Evolutionary conservation across 2,329 filamentous ascomycete genomes (phyloP), one percentile per base, ranked within the genome.

Genomic region (Akanthomyces muscarius): DNA sequence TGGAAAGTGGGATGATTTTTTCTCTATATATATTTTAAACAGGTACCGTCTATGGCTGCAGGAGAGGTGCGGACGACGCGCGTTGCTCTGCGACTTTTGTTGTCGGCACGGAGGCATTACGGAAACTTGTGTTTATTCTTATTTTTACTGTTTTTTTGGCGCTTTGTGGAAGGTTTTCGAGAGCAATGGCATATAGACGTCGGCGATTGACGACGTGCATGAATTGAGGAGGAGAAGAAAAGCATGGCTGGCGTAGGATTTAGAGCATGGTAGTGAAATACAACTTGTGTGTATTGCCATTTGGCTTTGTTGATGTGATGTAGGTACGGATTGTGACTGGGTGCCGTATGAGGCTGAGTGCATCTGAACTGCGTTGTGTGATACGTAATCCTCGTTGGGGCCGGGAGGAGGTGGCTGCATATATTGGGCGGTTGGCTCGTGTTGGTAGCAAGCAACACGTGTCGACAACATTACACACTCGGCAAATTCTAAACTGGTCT

Each of bases 221-320:
- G 38, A 23, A 50, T n/a, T n/a, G 55, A 36, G 44, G 55, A 44
- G n/a, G 44, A 21, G 48, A 38, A 45, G 58, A 61, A 61, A 61
- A 47, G 58, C 58, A 61, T 61, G 48, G 48, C n/a, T 47, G 58
- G 58, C 48, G 58, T 38, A 61, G 50, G 45, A 36, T 45, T 38
- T 61, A 61, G 58, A 61, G 51, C 41, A 41, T 25, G 41, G 59
- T 47, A 55, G 59, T 62, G 51, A 50, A 53, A 44, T 48, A 53
- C 50, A 33, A 55, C 21, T 21, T 23, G 14, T 54, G 18, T 59
- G 30, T 25, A 14, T 36, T 38, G 23, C 28, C 18, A 18, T 6
- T 47, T 47, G 25, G 16, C 4, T 23, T 42, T 25, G 21, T 21
- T 21, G 21, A 21, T 21, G 21, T 21, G 21, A 21, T 21, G 21